A percentile compares a stretch with the other conserved stretches of the same genome.
phyloP scores from a whole-genome alignment of 2,329 filamentous ascomycete genomes.

The Penicillium polonicum region DNA sequence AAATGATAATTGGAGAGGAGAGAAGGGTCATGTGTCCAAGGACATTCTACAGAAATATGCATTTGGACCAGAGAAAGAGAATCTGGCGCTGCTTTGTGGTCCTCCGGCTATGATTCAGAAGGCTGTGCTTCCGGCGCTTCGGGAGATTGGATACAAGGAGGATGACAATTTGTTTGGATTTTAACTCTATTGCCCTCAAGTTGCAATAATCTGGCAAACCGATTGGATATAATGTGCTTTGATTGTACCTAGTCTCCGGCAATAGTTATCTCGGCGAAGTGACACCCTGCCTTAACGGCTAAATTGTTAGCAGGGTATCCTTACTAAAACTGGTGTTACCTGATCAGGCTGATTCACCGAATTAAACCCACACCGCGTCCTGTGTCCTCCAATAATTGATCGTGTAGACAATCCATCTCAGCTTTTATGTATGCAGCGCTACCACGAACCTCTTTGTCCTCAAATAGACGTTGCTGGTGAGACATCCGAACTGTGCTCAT shows the following conservation, averaged over 20 bases:
- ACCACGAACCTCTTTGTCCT: neutral
- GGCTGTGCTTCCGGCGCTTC: neutral
- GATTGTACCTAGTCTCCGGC: no score
- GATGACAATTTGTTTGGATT: neutral
- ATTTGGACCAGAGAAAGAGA: neutral
- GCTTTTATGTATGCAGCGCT: neutral
- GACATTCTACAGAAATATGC: neutral
- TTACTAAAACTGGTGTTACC: no score
- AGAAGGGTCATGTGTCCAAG: neutral
- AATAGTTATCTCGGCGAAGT: no score
- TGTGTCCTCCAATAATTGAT: no score
- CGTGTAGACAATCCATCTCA: no score
- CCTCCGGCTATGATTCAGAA: no score
- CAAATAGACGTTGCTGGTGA: neutral
- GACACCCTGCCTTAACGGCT: neutral
- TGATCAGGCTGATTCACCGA: no score
- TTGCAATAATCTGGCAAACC: no score
- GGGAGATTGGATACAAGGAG: neutral
- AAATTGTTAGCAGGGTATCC: no score
- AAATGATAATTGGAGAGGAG: neutral
- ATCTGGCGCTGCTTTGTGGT: neutral
- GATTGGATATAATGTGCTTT: no score
- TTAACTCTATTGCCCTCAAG: neutral
- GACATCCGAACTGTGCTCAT: neutral
- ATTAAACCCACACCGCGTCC: no score